Evolutionary conservation across 768 basidiomycete species (phyloP).

Genomic region (Rhodotorula kratochvilovae): DNA sequence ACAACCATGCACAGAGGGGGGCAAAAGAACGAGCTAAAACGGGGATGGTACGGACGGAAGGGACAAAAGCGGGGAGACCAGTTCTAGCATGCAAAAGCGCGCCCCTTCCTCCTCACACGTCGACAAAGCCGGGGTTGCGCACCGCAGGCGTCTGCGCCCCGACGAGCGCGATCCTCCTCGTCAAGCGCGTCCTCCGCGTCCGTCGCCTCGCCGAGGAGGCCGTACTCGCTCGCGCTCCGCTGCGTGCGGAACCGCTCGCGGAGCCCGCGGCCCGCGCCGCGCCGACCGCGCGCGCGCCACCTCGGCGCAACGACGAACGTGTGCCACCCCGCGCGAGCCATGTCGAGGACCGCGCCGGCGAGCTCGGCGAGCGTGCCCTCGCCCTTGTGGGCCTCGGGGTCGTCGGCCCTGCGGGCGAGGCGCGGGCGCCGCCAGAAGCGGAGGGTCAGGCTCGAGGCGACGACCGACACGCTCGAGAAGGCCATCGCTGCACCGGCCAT

Average conservation of each 20-base stretch:
- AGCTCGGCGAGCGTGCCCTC: constrained; percentile 30
- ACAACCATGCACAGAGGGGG: background rate
- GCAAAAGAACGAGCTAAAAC: too few relatives aligned
- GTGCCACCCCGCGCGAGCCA: constrained; percentile 8
- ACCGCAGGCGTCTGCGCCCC: background rate
- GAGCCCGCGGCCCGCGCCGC: background rate
- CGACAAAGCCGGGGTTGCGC: constrained; percentile 8
- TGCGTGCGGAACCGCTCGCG: background rate
- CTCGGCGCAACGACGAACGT: constrained; percentile 5
- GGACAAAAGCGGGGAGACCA: too few relatives aligned
- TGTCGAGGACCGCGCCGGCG: constrained; percentile 9
- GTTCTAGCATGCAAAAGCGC: too few relatives aligned
- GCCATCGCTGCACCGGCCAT: constrained; percentile 99
- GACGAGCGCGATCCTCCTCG: constrained; percentile 18
- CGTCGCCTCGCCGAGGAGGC: constrained; percentile 6
- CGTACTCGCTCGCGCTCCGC: constrained; percentile 31
- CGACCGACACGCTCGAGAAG: constrained; percentile 91
- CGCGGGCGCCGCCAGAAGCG: constrained; percentile 63
- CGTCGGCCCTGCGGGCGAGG: constrained; percentile 28
- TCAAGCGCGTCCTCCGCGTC: background rate
- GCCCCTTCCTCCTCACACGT: too few relatives aligned
- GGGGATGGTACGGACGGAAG: too few relatives aligned
- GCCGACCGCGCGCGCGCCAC: background rate
- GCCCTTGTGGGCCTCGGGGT: constrained; percentile 19
- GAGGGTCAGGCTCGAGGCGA: constrained; percentile 78